Evolutionary conservation across 345 rosid species (phyloP), one percentile per base, ranked within the genome.

Genomic region (Eucalyptus cladocalyx): DNA sequence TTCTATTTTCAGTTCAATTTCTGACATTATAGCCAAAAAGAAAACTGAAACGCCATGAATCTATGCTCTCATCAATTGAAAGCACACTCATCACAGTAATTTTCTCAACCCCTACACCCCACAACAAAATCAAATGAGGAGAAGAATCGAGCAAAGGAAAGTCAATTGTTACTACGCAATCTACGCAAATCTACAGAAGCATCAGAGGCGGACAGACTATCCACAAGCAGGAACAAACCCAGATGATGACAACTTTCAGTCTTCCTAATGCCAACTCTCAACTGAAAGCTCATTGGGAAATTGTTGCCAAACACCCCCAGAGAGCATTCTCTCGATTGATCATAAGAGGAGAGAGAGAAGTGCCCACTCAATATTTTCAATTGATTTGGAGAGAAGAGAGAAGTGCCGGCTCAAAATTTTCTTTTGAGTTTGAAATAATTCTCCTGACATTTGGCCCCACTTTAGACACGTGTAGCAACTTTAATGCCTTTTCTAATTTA

Each of bases 241-340:
- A 49, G 18, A 86, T 51, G 42, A 28, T 23, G 26, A 86, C 24
- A 17, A 49, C 53, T 50, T 50, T 6, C 8, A 16, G 1, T 0
- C 2, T 51, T 51, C 0, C 0, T 9, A 51, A 51, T 51, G 2
- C 0, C 9, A 51, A 51, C 24, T 19, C 7, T 53, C 9, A 51
- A 3, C 0, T 51, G 1, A 18, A 18, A 51, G 9, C 1, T 18
- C 1, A 0, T 18, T 51, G 0, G 0, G 0, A 3, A 51, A 51
- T 53, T 1, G 0, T 18, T 53, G 56, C 0, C 56, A 53, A 53
- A 53, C 4, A 7, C 9, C 5, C 9, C 4, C 7, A 7, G 0
- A 51, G 4, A 51, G 56, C 23, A 3, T 18, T 51, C 23, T 51
- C 56, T 51, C 9, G 18, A 51, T 51, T 18, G 9, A 51, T 51